Conservation (phyloP, 2,329 filamentous ascomycete genomes). For the Tympanopsis confertula region DNA sequence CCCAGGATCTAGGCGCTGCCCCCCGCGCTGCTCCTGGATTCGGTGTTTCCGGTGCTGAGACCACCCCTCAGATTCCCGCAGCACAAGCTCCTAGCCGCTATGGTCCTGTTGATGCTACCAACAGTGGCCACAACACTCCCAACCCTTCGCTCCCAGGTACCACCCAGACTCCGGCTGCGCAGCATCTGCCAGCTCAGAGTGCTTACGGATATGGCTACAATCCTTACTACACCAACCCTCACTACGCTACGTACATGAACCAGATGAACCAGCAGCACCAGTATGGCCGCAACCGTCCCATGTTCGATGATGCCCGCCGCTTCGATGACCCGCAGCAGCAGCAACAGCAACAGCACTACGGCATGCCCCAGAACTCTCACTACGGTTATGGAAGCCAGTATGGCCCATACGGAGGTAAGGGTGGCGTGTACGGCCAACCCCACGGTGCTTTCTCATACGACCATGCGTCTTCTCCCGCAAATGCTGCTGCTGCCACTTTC, state of each 20-base stretch:
- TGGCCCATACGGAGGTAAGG: conserved; percentile 10
- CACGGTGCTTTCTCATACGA: conserved; percentile 20
- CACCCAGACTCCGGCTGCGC: not conserved
- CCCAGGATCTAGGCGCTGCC: not conserved
- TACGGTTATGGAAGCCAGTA: not conserved
- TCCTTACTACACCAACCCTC: conserved; percentile 1
- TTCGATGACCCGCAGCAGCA: not conserved
- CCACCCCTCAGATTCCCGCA: not conserved
- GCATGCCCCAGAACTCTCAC: not conserved
- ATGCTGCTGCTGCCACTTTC: conserved; percentile 10
- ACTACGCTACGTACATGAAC: conserved; percentile 1
- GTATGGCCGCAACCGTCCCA: not conserved
- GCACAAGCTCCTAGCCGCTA: conserved; percentile 1
- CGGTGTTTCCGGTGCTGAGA: conserved; percentile 1
- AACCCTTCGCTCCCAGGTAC: not conserved
- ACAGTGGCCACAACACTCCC: not conserved
- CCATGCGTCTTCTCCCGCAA: conserved; percentile 16
- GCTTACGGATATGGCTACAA: not conserved
- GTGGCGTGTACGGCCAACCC: conserved; percentile 15
- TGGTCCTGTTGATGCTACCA: not conserved
- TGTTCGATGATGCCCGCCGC: conserved; percentile 1
- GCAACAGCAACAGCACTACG: conserved; percentile 1
- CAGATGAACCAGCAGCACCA: conserved; percentile 1
- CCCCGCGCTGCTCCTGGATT: not conserved
- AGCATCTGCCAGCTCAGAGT: not conserved